Evolutionary conservation across 2,329 filamentous ascomycete species (phyloP).

Genomic region (Podosphaera xanthii): DNA sequence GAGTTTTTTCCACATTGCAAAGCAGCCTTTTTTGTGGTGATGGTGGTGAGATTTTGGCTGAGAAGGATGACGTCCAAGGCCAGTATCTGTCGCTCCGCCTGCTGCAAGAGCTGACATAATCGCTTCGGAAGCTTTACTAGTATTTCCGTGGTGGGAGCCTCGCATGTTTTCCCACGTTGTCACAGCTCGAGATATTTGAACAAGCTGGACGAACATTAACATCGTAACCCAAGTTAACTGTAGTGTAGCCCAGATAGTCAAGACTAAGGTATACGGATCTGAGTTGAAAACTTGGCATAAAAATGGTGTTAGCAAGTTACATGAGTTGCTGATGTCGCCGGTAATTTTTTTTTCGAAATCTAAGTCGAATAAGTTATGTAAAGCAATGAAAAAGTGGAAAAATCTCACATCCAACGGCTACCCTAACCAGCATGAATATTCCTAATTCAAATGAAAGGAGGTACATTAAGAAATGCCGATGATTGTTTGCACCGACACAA

Average conservation of each 20-base stretch:
- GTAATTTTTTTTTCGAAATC: conserved; percentile 35
- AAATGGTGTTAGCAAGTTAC: conserved; percentile 51
- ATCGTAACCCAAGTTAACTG: conserved; percentile 95
- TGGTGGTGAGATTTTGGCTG: conserved; percentile 25
- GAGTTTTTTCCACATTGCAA: conserved; percentile 61
- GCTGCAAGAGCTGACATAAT: conserved; percentile 58
- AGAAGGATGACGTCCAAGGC: conserved; percentile 38
- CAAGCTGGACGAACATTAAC: conserved; percentile 79
- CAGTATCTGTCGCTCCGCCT: conserved; percentile 37
- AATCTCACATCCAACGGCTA: conserved; percentile 48
- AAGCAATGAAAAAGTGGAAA: neutral
- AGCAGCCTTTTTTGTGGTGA: conserved; percentile 38
- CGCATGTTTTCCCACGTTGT: conserved; percentile 97
- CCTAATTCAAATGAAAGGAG: conserved; percentile 56
- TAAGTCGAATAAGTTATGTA: conserved; percentile 18
- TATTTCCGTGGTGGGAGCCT: conserved; percentile 39
- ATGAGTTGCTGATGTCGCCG: conserved; percentile 29
- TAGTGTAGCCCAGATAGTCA: conserved; percentile 56
- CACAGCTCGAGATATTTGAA: conserved; percentile 78
- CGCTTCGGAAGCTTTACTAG: conserved; percentile 29
- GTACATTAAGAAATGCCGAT: conserved; percentile 87
- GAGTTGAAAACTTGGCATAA: conserved; percentile 58
- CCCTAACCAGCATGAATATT: conserved; percentile 45
- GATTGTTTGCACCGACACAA: conserved; percentile 86
- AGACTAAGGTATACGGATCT: conserved; percentile 63